Evolutionary conservation across 148 eudicot species (phyloP), one percentile per base, ranked within the genome.

Genomic region (Vaccinium vitisidaea): DNA sequence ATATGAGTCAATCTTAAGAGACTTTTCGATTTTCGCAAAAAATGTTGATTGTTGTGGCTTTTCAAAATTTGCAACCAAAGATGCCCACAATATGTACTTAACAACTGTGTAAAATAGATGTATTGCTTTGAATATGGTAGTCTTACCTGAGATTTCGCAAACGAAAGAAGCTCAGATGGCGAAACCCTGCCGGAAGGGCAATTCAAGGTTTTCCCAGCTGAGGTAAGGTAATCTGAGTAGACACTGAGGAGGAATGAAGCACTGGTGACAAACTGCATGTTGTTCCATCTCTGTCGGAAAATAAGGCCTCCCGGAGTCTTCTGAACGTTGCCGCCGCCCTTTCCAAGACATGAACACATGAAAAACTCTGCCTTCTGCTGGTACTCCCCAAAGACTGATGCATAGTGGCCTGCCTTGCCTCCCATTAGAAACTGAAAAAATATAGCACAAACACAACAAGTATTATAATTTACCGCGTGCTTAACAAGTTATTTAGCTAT

Each of bases 241-340:
- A 88, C 95, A 36, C 95, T 90, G 46, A 89, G 83, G 69, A 97
- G 98, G 91, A 97, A 97, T 2, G 98, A 93, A 25, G 99, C 98
- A 84, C 98, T 89, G 18, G 98, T 97, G 27, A 97, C 99, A 86
- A 95, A 97, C 91, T 97, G 99, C 92, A 97, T 43, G 80, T 97
- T 97, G 90, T 97, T 97, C 99, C 99, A 97, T 81, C 98, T 94
- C 88, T 97, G 99, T 49, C 95, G 90, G 91, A 90, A 95, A 46
- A 97, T 93, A 18, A 97, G 91, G 46, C 99, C 99, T 71, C 98
- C 99, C 0, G 99, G 99, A 8, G 98, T 95, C 86, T 90, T 97
- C 84, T 95, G 98, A 52, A 92, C 96, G 36, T 91, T 97, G 30
- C 84, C 91, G 55, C 78, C 85, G 43, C 98, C 96, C 89, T 95